Conservation (phyloP, 352 stramenopile genomes). For the Globisporangium nunn region DNA sequence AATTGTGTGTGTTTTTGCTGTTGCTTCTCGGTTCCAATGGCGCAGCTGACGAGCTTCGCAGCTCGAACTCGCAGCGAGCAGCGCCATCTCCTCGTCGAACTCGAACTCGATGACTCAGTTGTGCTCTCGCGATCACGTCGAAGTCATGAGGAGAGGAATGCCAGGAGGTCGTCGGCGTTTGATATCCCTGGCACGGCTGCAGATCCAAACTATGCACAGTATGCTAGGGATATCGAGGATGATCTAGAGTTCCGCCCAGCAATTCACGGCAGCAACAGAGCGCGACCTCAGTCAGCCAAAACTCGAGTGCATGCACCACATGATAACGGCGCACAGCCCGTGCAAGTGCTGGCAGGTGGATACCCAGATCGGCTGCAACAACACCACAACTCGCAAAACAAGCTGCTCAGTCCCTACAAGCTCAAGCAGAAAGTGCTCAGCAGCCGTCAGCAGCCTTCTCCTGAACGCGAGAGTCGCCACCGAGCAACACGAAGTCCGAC, state of each 20-base stretch:
- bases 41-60: constrained; percentile 3
- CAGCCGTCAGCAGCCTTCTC: constrained; percentile 24
- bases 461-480: background rate
- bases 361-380: background rate
- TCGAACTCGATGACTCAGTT: constrained; percentile 54
- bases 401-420: constrained; percentile 50
- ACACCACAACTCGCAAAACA: constrained; percentile 10
- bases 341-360: background rate
- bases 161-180: background rate
- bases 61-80: constrained; percentile 15
- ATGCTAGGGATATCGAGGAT: background rate
- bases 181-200: background rate
- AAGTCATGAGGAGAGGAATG: background rate
- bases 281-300: constrained; percentile 8
- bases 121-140: constrained; percentile 5
- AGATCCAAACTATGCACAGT: background rate
- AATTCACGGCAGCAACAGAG: constrained; percentile 1
- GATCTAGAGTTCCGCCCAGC: constrained; percentile 2
- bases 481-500: background rate
- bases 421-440: constrained; percentile 55
- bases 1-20: background rate
- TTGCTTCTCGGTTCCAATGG: too few species aligned
- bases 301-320: background rate
- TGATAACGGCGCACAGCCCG: background rate
- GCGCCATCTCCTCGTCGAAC: constrained; percentile 49